Percentiles rank a stretch among this genome's conserved stretches.
These are phyloP conservation scores for Anthostomella pinea DNA, from an alignment of 2,329 filamentous ascomycete species.

Conservation along the genomic window DNA sequence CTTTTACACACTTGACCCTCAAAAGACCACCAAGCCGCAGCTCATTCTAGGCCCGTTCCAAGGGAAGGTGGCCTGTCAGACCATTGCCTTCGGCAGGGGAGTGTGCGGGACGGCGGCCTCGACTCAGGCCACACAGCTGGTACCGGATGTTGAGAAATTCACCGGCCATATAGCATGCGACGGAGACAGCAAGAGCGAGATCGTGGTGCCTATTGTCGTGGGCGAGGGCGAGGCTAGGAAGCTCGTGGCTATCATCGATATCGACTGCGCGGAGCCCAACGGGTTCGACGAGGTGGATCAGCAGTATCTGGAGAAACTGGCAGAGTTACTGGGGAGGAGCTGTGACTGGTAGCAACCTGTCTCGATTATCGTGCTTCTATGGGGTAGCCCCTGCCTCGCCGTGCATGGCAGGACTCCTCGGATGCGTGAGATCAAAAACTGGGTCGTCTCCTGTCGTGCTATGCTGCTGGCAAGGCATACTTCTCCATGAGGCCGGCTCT, in stretches of 20 bases:
- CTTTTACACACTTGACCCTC: slow-evolving; percentile 68
- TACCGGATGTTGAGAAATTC: slow-evolving; percentile 69
- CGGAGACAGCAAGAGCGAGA: slow-evolving; percentile 71
- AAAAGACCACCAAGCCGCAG: slow-evolving; percentile 37
- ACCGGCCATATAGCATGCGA: slow-evolving; percentile 83
- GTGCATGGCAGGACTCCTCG: no score
- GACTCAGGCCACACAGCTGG: slow-evolving; percentile 59
- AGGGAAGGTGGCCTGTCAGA: slow-evolving; percentile 77
- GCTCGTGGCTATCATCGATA: slow-evolving; percentile 73
- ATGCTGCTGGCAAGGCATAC: no score
- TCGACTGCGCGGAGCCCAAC: slow-evolving; percentile 66
- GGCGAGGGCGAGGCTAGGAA: slow-evolving; percentile 33
- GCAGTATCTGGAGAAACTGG: slow-evolving; percentile 63
- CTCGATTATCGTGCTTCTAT: no score
- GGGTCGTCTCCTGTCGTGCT: no score
- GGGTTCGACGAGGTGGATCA: slow-evolving; percentile 71
- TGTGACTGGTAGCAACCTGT: slow-evolving; percentile 70
- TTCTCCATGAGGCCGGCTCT: no score
- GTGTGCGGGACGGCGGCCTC: slow-evolving; percentile 72
- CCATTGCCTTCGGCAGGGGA: slow-evolving; percentile 68
- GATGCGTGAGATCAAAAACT: no score
- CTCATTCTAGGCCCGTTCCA: slow-evolving; percentile 79
- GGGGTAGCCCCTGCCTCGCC: no score
- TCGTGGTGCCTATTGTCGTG: slow-evolving; percentile 70
- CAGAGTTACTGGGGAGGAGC: slow-evolving; percentile 52